Evolutionary conservation across 805 yeast species (phyloP).

Genomic region (Yamadazyma tumulicola): DNA sequence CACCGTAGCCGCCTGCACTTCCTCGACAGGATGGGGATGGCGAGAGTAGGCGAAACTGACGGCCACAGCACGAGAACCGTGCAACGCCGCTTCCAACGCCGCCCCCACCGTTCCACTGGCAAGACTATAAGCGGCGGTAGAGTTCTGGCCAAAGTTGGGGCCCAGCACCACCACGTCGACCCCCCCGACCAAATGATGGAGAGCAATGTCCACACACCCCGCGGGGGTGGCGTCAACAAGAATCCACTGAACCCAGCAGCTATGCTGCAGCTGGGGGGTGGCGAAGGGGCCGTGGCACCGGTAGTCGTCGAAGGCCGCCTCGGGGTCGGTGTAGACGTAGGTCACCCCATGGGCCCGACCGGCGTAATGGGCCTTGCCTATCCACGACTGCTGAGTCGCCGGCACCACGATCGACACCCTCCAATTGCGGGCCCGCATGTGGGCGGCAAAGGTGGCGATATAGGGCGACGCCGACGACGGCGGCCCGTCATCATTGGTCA

Average conservation of each 20-base stretch:
- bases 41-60: conserved; percentile 78
- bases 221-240: conserved; percentile 94
- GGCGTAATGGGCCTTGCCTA: conserved; percentile 94
- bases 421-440: conserved; percentile 75
- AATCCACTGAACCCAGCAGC: conserved; percentile 72
- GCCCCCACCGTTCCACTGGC: conserved; percentile 97
- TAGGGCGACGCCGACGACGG: conserved; percentile 82
- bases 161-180: conserved; percentile 86
- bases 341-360: conserved; percentile 60
- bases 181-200: conserved; percentile 57
- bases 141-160: conserved; percentile 93
- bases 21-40: conserved; percentile 44
- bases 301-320: conserved; percentile 40
- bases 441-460: conserved; percentile 74
- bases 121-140: conserved; percentile 82
- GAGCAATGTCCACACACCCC: conserved; percentile 87
- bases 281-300: conserved; percentile 58
- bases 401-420: conserved; percentile 82
- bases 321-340: conserved; percentile 54
- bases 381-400: conserved; percentile 87
- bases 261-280: conserved; percentile 34
- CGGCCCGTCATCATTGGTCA: conserved; percentile 97
- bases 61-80: conserved; percentile 70
- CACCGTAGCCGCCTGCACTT: conserved; percentile 62
- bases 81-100: conserved; percentile 87